Evolutionary conservation across 2,329 filamentous ascomycete genomes (phyloP).

Genomic region (Zelopaecilomyces penicillatus): DNA sequence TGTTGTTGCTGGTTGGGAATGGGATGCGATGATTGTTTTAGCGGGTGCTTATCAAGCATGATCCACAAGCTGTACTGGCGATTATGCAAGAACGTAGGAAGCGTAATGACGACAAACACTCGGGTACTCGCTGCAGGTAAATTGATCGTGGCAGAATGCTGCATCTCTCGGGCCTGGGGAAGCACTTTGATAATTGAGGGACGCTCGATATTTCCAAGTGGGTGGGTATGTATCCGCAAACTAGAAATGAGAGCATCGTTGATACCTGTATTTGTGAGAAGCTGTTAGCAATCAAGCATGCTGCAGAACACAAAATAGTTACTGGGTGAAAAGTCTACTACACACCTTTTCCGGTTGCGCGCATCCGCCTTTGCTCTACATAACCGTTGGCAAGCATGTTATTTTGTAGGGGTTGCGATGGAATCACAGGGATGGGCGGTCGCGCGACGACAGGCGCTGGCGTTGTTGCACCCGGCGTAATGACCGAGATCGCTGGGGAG

Average conservation of each 20-base stretch:
- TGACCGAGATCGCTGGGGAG: slow-evolving; percentile 18
- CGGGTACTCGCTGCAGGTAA: slow-evolving; percentile 60
- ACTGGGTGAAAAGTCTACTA: background rate
- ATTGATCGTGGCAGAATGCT: slow-evolving; percentile 66
- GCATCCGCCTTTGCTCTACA: slow-evolving; percentile 29
- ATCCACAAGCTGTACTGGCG: slow-evolving; percentile 73
- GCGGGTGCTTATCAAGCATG: slow-evolving; percentile 56
- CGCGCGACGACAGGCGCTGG: slow-evolving; percentile 6
- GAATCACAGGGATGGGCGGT: slow-evolving; percentile 10
- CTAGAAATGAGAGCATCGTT: slow-evolving; percentile 59
- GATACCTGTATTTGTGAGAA: slow-evolving; percentile 27
- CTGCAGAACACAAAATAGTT: background rate
- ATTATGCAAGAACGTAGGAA: slow-evolving; percentile 53
- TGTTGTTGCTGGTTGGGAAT: slow-evolving; percentile 47
- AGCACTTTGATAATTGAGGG: slow-evolving; percentile 56
- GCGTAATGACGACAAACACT: slow-evolving; percentile 60
- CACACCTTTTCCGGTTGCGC: slow-evolving; percentile 35
- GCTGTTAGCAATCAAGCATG: slow-evolving; percentile 14
- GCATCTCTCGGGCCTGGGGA: slow-evolving; percentile 55
- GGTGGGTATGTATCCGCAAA: slow-evolving; percentile 60
- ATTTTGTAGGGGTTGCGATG: slow-evolving; percentile 15
- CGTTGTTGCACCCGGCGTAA: slow-evolving; percentile 10
- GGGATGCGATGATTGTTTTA: slow-evolving; percentile 38
- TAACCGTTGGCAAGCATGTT: slow-evolving; percentile 23
- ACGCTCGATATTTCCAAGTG: slow-evolving; percentile 51